Evolutionary conservation across 1,139 yeast genomes (phyloP), one percentile per base, ranked within the genome.

Genomic region (Lodderomyces orthopsilosis): DNA sequence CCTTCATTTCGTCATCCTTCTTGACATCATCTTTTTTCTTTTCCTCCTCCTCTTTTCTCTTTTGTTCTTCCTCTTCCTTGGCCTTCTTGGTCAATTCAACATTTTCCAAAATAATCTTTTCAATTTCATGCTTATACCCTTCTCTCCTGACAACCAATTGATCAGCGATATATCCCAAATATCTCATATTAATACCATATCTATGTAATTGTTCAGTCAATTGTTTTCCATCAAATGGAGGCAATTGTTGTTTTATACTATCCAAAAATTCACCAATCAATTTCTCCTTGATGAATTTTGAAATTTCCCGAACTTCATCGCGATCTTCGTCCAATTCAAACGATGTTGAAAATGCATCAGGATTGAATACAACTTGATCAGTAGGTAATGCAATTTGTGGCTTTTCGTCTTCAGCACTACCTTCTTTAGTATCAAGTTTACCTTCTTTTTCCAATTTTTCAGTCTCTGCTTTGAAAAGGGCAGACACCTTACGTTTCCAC

Each of bases 161-260:
- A 17, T 58, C 59, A 17, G 82, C 83, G 55, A 84, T 59, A 41
- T 63, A 66, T 48, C 97, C 97, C 56, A 93, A 73, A 59, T 93
- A 91, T 66, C 98, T 85, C 69, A 91, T 62, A 62, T 89, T 91
- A 59, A 93, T 84, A 72, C 98, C 98, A 42, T 74, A 71, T 54
- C 78, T 78, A 64, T 93, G 98, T 64, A 93, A 66, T 43, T 75
- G 62, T 35, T 74, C 70, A 24, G 89, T 70, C 56, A 93, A 76
- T 55, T 90, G 93, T 4, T 66, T 60, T 49, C 98, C 96, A 58
- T 89, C 96, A 48, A 87, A 72, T 38, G 96, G 96, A 30, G 83
- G 75, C 41, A 83, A 73, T 35, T 75, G 69, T 41, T 71, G 69
- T 15, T 79, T 74, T 42, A 83, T 61, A 32, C 79, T 86, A 10